These are phyloP conservation scores for Fusarium beomiforme DNA, from an alignment of 2,329 filamentous ascomycete species.

Conservation along the genomic window DNA sequence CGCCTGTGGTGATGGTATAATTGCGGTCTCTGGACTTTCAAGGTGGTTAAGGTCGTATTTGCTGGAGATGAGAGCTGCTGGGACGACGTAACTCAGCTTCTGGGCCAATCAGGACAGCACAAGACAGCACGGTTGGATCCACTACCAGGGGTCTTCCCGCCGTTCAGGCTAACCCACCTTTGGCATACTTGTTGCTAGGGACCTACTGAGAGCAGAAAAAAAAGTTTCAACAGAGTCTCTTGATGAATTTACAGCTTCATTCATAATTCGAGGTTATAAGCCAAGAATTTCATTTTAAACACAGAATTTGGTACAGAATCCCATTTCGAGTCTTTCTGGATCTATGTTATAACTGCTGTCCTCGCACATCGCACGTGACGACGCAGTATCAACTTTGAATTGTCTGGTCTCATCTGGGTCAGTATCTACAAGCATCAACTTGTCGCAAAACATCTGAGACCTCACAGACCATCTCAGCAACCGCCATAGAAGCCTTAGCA, in stretches of 20 bases:
- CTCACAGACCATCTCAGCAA: not conserved
- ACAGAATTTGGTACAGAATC: not conserved
- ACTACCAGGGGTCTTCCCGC: conserved; percentile 41
- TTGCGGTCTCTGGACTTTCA: conserved; percentile 28
- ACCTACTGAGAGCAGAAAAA: conserved; percentile 37
- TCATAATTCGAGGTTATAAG: conserved; percentile 8
- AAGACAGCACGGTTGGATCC: conserved; percentile 37
- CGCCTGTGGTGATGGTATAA: conserved; percentile 16
- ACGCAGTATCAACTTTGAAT: conserved; percentile 11
- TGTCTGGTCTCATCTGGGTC: conserved; percentile 1
- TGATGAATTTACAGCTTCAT: conserved; percentile 25
- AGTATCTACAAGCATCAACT: conserved; percentile 4
- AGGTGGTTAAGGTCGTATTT: conserved; percentile 27
- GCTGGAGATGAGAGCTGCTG: conserved; percentile 34
- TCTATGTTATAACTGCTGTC: not conserved
- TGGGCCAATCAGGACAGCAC: conserved; percentile 41
- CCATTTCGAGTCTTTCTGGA: too few species aligned
- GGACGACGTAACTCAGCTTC: conserved; percentile 30
- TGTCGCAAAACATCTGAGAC: conserved; percentile 27
- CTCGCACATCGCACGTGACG: not conserved
- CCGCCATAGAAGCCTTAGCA: not conserved
- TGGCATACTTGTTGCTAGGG: conserved; percentile 20
- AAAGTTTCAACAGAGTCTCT: conserved; percentile 36
- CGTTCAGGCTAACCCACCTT: conserved; percentile 29
- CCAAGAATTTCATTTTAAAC: not conserved